Evolutionary conservation across 2,329 filamentous ascomycete genomes (phyloP), one percentile per base, ranked within the genome.

Genomic region (Alternaria burnsii): DNA sequence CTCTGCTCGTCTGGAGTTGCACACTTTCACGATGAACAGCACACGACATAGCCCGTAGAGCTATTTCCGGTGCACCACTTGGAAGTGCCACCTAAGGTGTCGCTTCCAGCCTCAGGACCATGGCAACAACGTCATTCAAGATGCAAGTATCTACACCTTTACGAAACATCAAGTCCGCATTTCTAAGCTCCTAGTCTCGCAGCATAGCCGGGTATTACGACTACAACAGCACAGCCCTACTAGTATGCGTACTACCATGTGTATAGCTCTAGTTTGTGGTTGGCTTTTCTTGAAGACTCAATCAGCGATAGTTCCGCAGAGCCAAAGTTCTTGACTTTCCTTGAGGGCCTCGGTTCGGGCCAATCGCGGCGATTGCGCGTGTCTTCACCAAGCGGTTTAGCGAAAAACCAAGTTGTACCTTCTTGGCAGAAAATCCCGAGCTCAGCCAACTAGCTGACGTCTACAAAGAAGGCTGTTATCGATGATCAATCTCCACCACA

Each of bases 381-480:
- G 63, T 28, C 18, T 59, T 62, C 62, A 66, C 69, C 66, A 71
- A 71, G 69, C 44, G 34, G 16, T 46, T 51, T 67, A 65, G 62
- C 58, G 58, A 55, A 52, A 57, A 12, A 36, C 61, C 58, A 66
- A 71, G 67, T 28, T 58, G 52, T 54, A 44, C 44, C 42, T 44
- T 28, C 68, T 72, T 67, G 67, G 70, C 70, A 46, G n/a, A 50
- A 32, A 56, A 24, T 52, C 41, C 41, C n/a, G 44, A 64, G 61
- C 70, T 71, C 70, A 72, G 70, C 70, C 64, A 63, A 59, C 50
- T 43, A 57, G 68, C 61, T 71, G 68, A 72, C 69, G 69, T 71
- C 50, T 63, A 62, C 61, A 63, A 50, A 43, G 52, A 48, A 53
- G 58, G 55, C 55, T 41, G 41, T 40, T 40, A 26, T 36, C 26